Percentiles rank a stretch among this genome's conserved stretches.
phyloP scores from a whole-genome alignment of 2,329 filamentous ascomycete genomes.

The Hyphodiscus sp. region DNA sequence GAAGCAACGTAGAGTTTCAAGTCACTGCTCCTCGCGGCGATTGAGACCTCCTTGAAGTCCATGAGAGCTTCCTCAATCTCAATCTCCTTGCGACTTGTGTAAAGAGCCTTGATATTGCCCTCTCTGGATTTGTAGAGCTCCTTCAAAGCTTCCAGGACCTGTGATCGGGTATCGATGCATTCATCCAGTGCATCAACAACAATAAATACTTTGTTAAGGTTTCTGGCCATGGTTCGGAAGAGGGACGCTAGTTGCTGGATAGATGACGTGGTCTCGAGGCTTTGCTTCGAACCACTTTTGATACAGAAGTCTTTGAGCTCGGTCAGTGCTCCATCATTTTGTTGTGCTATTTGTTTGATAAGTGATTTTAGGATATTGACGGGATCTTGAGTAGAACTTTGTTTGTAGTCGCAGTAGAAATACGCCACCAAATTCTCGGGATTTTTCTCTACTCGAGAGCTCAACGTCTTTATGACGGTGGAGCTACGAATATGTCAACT shows the following conservation, averaged over 20 bases:
- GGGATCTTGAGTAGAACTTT: conserved; percentile 11
- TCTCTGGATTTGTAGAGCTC: conserved; percentile 2
- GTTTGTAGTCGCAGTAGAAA: conserved; percentile 30
- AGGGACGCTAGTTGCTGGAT: conserved; percentile 4
- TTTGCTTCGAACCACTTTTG: neutral
- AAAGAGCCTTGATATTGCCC: conserved; percentile 13
- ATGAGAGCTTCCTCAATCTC: conserved; percentile 6
- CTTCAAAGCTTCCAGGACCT: conserved; percentile 3
- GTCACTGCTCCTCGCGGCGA: conserved; percentile 13
- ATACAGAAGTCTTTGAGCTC: conserved; percentile 9
- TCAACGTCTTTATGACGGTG: conserved; percentile 6
- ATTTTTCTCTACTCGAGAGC: neutral
- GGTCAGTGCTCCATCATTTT: conserved; percentile 19
- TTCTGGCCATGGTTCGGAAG: neutral
- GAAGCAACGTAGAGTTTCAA: conserved; percentile 7
- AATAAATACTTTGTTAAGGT: conserved; percentile 16
- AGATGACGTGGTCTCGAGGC: neutral
- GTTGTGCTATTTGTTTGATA: conserved; percentile 22
- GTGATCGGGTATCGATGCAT: too few relatives aligned
- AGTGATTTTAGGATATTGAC: conserved; percentile 23
- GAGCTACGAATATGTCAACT: conserved; percentile 4
- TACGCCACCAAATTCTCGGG: conserved; percentile 14
- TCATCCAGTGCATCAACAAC: conserved; percentile 29
- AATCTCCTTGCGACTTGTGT: conserved; percentile 9
- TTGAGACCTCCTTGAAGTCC: neutral